Evolutionary conservation across 495 filamentous ascomycete species (phyloP).

Genomic region (Daldinia childiae): DNA sequence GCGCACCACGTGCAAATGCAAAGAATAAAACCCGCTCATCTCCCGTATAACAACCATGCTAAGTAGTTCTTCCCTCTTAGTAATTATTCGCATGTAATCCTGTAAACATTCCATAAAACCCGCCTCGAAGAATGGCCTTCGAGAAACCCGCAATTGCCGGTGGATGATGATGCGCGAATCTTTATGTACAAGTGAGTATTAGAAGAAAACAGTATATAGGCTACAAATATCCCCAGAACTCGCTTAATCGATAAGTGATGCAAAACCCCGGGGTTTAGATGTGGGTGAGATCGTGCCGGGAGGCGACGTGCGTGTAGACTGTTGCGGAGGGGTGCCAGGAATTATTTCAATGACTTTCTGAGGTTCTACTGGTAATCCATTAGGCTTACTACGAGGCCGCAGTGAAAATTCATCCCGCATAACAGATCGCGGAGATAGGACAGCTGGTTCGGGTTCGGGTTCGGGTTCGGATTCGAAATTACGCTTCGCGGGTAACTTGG

Average conservation of each 20-base stretch:
- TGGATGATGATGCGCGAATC: background rate
- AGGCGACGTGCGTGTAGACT: slow-evolving; percentile 8
- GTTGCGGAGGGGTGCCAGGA: slow-evolving; percentile 39
- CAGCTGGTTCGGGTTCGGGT: slow-evolving; percentile 20
- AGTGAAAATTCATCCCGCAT: slow-evolving; percentile 46
- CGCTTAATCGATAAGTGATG: slow-evolving; percentile 53
- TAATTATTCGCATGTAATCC: background rate
- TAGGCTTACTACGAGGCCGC: slow-evolving; percentile 39
- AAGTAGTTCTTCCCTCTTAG: background rate
- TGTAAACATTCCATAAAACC: background rate
- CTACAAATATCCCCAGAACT: background rate
- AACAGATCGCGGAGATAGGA: slow-evolving; percentile 28
- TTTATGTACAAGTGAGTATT: slow-evolving; percentile 23
- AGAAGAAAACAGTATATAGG: slow-evolving; percentile 5
- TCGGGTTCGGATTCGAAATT: slow-evolving; percentile 20
- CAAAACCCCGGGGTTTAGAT: slow-evolving; percentile 54
- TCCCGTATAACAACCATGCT: background rate
- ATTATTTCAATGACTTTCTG: slow-evolving; percentile 13
- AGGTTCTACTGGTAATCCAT: background rate
- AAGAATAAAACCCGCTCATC: background rate
- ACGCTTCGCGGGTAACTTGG: slow-evolving; percentile 38
- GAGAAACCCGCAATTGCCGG: background rate
- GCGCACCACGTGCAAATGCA: slow-evolving; percentile 4
- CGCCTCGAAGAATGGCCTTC: background rate
- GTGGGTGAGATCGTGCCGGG: slow-evolving; percentile 54